Percentiles rank a stretch among this genome's conserved stretches.
Conservation (phyloP, 2,329 filamentous ascomycete species). For the Graphium sp. region DNA sequence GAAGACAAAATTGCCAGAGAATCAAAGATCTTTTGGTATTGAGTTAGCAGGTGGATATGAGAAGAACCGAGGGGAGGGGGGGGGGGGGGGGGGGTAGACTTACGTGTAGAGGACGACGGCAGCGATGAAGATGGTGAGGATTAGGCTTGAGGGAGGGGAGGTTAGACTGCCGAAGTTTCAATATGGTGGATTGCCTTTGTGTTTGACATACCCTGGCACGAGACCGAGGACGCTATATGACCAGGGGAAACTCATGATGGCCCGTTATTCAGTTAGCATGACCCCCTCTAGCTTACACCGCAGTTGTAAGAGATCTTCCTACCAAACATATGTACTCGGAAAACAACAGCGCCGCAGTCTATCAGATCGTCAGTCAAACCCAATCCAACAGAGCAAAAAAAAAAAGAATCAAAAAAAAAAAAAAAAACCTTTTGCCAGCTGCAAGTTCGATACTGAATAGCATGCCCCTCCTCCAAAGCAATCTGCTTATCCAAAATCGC, state of each 20-base stretch:
- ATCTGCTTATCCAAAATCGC: constrained; percentile 49
- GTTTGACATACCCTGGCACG: constrained; percentile 54
- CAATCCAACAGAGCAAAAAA: too few relatives aligned
- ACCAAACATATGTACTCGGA: constrained; percentile 91
- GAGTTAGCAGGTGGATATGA: background rate
- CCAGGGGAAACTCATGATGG: constrained; percentile 92
- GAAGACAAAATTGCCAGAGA: constrained; percentile 71
- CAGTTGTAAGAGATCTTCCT: too few relatives aligned
- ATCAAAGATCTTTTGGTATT: too few relatives aligned
- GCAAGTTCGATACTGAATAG: constrained; percentile 85
- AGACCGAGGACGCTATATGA: constrained; percentile 79
- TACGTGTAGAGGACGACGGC: constrained; percentile 64
- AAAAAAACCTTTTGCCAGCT: constrained; percentile 96
- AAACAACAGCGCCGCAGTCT: constrained; percentile 79
- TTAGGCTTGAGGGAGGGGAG: constrained; percentile 44
- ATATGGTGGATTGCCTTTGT: constrained; percentile 6
- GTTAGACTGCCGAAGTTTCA: constrained; percentile 6
- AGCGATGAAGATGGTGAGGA: constrained; percentile 66
- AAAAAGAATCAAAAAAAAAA: too few relatives aligned
- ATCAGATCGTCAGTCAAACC: too few relatives aligned
- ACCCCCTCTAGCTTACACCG: too few relatives aligned
- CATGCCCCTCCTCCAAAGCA: constrained; percentile 56
- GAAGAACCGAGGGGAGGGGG: too few relatives aligned
- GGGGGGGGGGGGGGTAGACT: background rate
- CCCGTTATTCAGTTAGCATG: constrained; percentile 8